phyloP scores from a whole-genome alignment of 352 stramenopile genomes.

The Detonula confervacea region DNA sequence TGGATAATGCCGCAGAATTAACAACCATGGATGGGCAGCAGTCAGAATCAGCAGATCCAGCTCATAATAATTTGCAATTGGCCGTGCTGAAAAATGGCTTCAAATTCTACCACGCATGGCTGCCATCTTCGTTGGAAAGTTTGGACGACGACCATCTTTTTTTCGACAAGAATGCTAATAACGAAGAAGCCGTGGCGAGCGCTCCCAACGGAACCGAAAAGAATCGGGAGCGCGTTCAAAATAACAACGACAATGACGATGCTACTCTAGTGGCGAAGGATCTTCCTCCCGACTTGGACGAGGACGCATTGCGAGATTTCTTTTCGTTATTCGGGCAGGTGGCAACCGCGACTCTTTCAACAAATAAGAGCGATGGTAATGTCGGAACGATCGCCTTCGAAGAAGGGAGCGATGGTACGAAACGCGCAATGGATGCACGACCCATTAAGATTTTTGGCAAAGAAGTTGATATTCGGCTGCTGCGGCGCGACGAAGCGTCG shows the following conservation, averaged over 20 bases:
- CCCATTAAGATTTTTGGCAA: slow-evolving; percentile 38
- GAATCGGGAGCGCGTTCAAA: background rate
- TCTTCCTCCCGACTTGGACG: background rate
- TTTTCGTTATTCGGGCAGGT: slow-evolving; percentile 38
- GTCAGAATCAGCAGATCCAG: background rate
- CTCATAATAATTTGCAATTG: slow-evolving; percentile 2
- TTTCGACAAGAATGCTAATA: no score
- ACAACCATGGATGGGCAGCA: no score
- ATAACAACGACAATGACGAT: slow-evolving; percentile 14
- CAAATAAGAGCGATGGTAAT: no score
- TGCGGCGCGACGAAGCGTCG: background rate
- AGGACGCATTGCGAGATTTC: slow-evolving; percentile 18
- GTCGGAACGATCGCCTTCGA: slow-evolving; percentile 21
- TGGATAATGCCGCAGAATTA: no score
- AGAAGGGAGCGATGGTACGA: slow-evolving; percentile 15
- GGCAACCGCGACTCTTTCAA: background rate
- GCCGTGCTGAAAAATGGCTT: slow-evolving; percentile 34
- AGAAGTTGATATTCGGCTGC: slow-evolving; percentile 9
- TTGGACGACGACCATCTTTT: slow-evolving; percentile 31
- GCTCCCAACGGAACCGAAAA: no score
- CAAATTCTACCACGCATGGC: slow-evolving; percentile 49
- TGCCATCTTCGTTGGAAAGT: slow-evolving; percentile 28
- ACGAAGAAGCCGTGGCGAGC: background rate
- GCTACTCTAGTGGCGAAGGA: slow-evolving; percentile 15
- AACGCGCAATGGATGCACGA: slow-evolving; percentile 8